phyloP scores from a whole-genome alignment of 1,139 yeast species.

The Suhomyces yuchorum region DNA sequence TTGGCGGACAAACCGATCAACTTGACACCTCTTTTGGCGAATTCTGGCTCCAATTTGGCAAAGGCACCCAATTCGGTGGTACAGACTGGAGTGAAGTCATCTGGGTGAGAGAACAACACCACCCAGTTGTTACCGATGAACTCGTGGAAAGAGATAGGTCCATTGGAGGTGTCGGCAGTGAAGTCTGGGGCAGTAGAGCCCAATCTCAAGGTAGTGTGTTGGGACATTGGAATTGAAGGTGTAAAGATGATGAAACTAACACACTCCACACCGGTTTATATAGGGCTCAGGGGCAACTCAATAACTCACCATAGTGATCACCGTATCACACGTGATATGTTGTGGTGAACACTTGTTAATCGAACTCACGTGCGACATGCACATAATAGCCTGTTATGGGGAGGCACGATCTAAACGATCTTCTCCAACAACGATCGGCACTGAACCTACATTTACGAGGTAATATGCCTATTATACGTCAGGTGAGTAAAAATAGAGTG shows the following conservation, averaged over 20 bases:
- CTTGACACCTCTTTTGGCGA: conserved; percentile 76
- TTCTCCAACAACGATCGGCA: neutral
- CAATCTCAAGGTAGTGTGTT: conserved; percentile 21
- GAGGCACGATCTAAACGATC: too few species aligned
- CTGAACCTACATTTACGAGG: neutral
- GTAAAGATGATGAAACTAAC: neutral
- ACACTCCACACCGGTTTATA: conserved; percentile 5
- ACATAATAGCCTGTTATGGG: too few species aligned
- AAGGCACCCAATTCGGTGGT: conserved; percentile 94
- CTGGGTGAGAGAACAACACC: conserved; percentile 87
- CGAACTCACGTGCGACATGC: conserved; percentile 5
- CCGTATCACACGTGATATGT: conserved; percentile 15
- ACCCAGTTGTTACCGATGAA: conserved; percentile 83
- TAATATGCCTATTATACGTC: neutral
- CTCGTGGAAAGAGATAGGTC: conserved; percentile 78
- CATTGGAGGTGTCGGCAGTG: conserved; percentile 74
- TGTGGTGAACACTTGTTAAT: conserved; percentile 5
- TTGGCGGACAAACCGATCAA: conserved; percentile 86
- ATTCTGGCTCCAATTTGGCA: conserved; percentile 81
- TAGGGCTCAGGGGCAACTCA: conserved; percentile 4
- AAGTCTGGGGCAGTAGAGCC: conserved; percentile 83
- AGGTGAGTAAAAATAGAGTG: neutral
- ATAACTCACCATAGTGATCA: conserved; percentile 5
- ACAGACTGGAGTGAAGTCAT: conserved; percentile 93
- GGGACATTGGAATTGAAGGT: conserved; percentile 5